Base-by-base conservation (phyloP, 225 moss, liverwort and hornwort species). In the Physcomitrellopsis africana region DNA sequence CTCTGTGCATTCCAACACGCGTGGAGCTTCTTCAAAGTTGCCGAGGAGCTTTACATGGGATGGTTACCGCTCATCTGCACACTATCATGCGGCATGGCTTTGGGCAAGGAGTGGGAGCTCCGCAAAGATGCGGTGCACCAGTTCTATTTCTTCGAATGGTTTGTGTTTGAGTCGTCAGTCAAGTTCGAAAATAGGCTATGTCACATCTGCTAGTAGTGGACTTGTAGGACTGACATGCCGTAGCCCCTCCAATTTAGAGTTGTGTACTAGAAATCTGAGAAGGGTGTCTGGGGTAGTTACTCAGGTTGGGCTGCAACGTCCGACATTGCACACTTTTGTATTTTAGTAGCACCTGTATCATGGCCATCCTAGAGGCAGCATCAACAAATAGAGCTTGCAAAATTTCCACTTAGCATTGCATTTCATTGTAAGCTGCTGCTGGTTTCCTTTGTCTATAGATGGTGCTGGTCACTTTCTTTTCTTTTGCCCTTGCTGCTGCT, bases 361-460 rank as follows among this genome's bases (percentile, higher is more conserved):
- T 76, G 73, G 41, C 72, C 67, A 48, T 79, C 65, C 42, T 81
- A 67, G 74, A 74, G 82, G 81, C 54, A 70, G 71, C 51, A 86
- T 80, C 72, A 77, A 56, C 74, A 18, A 51, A 43, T 72, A 27
- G 41, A 52, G 37, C 18, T 67, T 27, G 67, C 49, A 67, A 42
- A 47, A 52, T 26, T 59, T 60, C 23, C 23, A 61, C 27, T 0
- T 3, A 62, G n/a, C 42, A 26, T 72, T 55, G 69, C 52, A 56
- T 43, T 75, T 12, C 57, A 58, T 37, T 37, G 32, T 37, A 37
- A 29, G 32, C 32, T 37, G 32, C 32, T 7, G 4, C 0, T 7
- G 7, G 7, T 37, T 37, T 37, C 32, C 32, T 37, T 7, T 37
- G 32, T 37, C 32, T 2, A 37, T 5, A 37, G 7, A 37, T 4